Evolutionary conservation across 352 stramenopile genomes (phyloP).

Genomic region (Phytophthora ohioensis): DNA sequence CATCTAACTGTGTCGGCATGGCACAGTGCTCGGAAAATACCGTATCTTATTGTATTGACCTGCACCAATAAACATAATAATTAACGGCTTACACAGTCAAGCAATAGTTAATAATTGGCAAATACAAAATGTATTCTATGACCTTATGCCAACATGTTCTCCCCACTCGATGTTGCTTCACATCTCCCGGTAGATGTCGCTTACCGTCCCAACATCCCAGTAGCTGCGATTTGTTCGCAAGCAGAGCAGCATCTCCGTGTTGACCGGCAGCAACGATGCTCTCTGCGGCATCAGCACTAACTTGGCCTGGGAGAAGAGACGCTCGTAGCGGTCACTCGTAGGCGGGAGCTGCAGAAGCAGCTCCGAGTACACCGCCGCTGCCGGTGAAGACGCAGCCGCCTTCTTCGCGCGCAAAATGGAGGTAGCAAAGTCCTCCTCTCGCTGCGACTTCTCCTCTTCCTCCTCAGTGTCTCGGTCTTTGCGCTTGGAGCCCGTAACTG

Average conservation of each 20-base stretch:
- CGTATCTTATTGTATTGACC: neutral
- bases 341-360: neutral
- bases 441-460: neutral
- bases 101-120: slow-evolving; percentile 1
- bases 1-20: too few species aligned
- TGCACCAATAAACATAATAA: neutral
- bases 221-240: slow-evolving; percentile 6
- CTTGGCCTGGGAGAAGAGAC: slow-evolving; percentile 4
- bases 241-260: slow-evolving; percentile 10
- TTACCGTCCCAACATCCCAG: neutral
- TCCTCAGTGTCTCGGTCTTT: neutral
- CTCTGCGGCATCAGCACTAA: neutral
- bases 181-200: neutral
- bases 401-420: neutral
- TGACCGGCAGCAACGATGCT: neutral
- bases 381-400: neutral
- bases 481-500: neutral
- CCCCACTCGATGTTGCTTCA: neutral
- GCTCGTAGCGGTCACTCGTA: slow-evolving; percentile 3
- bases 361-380: neutral
- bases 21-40: too few species aligned
- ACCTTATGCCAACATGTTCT: neutral
- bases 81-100: neutral
- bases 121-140: neutral
- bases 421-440: slow-evolving; percentile 3